Evolutionary conservation across 768 basidiomycete species (phyloP), one percentile per base, ranked within the genome.

Genomic region (Lentinula sp.): DNA sequence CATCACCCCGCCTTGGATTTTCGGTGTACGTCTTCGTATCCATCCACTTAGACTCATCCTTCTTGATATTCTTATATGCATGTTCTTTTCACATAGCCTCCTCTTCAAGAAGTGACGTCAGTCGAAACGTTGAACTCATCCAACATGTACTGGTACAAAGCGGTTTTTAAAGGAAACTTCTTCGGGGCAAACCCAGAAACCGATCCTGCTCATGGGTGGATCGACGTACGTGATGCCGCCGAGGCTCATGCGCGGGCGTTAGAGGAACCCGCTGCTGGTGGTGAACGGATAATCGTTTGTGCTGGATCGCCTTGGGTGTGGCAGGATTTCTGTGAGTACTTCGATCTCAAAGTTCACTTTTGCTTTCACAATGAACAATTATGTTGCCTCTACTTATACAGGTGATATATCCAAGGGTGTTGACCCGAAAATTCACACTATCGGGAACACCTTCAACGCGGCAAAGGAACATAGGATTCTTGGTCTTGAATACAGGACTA

Each of bases 1-100:
- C 5, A 62, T 86, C 46, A 79, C 79, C 64, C 86, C 85, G 13
- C 81, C 85, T 18, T 79, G 73, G 50, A 81, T 75, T 2, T 66
- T 74, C 36, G 75, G 75, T 16, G 75, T 74, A 55, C 15, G 70
- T 61, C 5, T 54, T 20, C 18, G 13, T 20, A n/a, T 39, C 12
- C 37, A 10, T 54, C 3, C 13, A 13, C 42, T 23, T 0, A 39
- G 10, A 57, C 18, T 39, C 23, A 2, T 20, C 28, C 13, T 48
- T 37, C 49, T 36, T 55, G 18, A 50, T 63, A 53, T 36, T 59
- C 33, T 1, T 64, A 61, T 59, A 46, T 49, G 61, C 23, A 41
- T 46, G 49, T 28, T 28, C 28, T 28, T 28, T 28, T 28, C 28
- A 28, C n/a, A 28, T 23, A 58, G 58, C 62, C 61, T 12, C 32